phyloP scores from a whole-genome alignment of 441 rosid genomes.

The Adansonia madagascariensis region DNA sequence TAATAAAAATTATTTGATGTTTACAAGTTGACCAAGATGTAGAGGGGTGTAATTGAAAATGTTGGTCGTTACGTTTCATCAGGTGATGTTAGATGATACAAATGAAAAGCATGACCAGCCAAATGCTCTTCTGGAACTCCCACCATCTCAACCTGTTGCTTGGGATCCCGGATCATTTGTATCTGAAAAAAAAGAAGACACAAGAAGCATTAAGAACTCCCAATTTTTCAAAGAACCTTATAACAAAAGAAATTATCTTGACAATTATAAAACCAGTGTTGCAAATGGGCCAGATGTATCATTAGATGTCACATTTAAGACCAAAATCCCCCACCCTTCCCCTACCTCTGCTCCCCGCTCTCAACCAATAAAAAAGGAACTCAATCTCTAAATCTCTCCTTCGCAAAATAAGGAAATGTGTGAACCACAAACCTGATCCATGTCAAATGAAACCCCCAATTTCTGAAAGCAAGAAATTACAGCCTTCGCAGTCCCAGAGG shows the following conservation, averaged over 20 bases:
- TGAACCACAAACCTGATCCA: slow-evolving; percentile 58
- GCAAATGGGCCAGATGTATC: neutral
- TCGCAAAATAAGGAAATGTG: neutral
- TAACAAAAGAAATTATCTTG: neutral
- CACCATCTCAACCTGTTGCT: slow-evolving; percentile 73
- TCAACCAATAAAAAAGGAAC: neutral
- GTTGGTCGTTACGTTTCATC: slow-evolving; percentile 66
- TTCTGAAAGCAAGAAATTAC: slow-evolving; percentile 88
- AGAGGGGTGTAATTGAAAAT: neutral
- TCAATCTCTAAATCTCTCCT: neutral
- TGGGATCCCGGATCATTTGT: slow-evolving; percentile 80
- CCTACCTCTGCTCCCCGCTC: neutral
- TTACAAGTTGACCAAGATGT: neutral
- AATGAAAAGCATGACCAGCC: slow-evolving; percentile 87
- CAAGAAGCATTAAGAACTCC: neutral
- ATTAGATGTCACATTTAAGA: neutral
- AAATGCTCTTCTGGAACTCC: slow-evolving; percentile 89
- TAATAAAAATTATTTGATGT: neutral
- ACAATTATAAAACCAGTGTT: too few relatives aligned
- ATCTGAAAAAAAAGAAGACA: slow-evolving; percentile 40
- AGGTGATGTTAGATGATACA: slow-evolving; percentile 85
- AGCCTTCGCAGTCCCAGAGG: slow-evolving; percentile 93
- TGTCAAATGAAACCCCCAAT: slow-evolving; percentile 76
- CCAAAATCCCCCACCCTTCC: neutral
- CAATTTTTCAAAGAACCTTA: neutral